Base-by-base conservation (phyloP, 805 yeast genomes). In the Grigorovia transvaalensis region DNA sequence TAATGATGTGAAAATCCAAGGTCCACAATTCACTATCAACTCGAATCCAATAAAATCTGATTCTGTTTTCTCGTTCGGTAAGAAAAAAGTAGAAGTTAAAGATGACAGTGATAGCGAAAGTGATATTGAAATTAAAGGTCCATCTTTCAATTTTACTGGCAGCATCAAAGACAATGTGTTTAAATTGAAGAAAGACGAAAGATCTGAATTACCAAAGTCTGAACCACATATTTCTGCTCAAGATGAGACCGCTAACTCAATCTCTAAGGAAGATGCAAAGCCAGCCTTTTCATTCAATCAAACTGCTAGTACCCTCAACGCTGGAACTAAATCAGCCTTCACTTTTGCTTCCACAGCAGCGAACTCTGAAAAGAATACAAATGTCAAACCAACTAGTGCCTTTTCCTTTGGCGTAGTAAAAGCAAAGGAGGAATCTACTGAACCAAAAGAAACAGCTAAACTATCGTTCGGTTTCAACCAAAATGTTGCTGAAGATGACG, bases 1-100 rank as follows among this genome's bases (percentile, higher is more conserved):
- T 38, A 80, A 81, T 19, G 85, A 81, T 41, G 67, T 82, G 27
- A 83, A 81, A 62, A 76, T 84, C 30, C 79, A 85, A 65, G 95
- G 95, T 1, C 95, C 95, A 19, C 67, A 73, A 13, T 87, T 87
- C 63, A 75, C 74, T 9, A 56, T 78, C 33, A 64, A 62, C 15
- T 60, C 71, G 30, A 72, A 75, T 30, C 82, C 82, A 50, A 74
- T 74, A 4, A 72, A 78, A 2, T 71, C 71, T 2, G 71, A 74
- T 51, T 72, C 80, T n/a, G 78, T 76, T 6, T 80, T 80, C 63
- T 70, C 73, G 30, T 74, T 80, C 52, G 65, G 69, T 33, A 54
- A 61, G 18, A 62, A 61, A 43, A 57, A 57, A 42, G 56, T 57
- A 2, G 48, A 56, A 12, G 56, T 59, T 17, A 59, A 60, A 13